A percentile compares a stretch with the other conserved stretches of the same genome.
phyloP scores from a whole-genome alignment of 2,329 filamentous ascomycete species.

The Fusarium humuli region DNA sequence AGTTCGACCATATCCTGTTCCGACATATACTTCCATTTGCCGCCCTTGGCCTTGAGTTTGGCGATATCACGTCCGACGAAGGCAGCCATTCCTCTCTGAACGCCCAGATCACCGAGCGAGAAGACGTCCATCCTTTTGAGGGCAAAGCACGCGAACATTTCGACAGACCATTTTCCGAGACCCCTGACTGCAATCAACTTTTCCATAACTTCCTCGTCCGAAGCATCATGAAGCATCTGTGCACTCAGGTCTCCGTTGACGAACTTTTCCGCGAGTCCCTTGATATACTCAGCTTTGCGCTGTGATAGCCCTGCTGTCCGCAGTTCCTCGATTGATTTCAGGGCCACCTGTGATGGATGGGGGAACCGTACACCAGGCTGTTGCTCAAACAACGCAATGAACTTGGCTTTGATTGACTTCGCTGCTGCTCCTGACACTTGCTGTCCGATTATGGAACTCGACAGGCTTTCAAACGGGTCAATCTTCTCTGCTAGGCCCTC shows the following conservation, averaged over 20 bases:
- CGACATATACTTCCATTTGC: conserved; percentile 98
- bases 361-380: conserved; percentile 69
- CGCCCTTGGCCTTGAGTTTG: conserved; percentile 82
- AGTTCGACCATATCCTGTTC: conserved; percentile 92
- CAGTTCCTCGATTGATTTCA: conserved; percentile 72
- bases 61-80: conserved; percentile 85
- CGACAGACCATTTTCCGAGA: conserved; percentile 89
- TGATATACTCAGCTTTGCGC: conserved; percentile 95
- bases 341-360: conserved; percentile 77
- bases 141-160: conserved; percentile 99
- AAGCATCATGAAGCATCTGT: conserved; percentile 78
- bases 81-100: conserved; percentile 93
- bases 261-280: conserved; percentile 87
- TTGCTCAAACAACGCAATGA: conserved; percentile 76
- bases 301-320: conserved; percentile 90
- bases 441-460: conserved; percentile 92
- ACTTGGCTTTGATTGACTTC: conserved; percentile 87
- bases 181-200: conserved; percentile 87
- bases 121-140: conserved; percentile 96
- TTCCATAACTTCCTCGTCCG: conserved; percentile 87
- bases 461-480: conserved; percentile 87
- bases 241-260: conserved; percentile 78
- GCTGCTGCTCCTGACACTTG: conserved; percentile 96
- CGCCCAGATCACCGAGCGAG: conserved; percentile 88
- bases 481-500: conserved; percentile 85